These are phyloP conservation scores for Penicillium subrubescens DNA, from an alignment of 495 filamentous ascomycete genomes.

Conservation along the genomic window DNA sequence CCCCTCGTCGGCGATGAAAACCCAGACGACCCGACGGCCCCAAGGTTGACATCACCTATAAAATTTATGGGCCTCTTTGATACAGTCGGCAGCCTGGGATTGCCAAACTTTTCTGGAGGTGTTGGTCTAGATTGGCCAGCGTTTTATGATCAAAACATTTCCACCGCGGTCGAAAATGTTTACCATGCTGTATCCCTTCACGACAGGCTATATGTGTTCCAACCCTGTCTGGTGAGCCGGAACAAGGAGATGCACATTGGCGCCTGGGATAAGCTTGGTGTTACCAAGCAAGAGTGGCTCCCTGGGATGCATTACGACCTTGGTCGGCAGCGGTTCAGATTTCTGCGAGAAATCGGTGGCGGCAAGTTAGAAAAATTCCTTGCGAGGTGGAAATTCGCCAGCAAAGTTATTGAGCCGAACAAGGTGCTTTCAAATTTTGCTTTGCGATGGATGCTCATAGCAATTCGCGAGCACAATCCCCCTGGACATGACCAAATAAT, in stretches of 20 bases:
- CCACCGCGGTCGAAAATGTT: neutral
- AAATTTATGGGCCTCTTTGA: neutral
- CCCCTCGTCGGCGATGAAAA: neutral
- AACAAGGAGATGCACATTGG: neutral
- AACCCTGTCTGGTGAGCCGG: neutral
- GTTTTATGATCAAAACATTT: neutral
- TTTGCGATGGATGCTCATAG: neutral
- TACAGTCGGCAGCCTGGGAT: neutral
- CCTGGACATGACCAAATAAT: too few species aligned
- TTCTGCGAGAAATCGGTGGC: neutral
- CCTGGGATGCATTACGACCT: neutral
- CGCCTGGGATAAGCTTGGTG: neutral
- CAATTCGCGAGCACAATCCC: neutral
- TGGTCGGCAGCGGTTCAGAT: neutral
- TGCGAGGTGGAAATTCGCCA: neutral
- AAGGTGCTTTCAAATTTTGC: neutral
- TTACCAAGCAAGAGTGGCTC: neutral
- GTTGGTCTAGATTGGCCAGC: neutral
- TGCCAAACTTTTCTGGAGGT: neutral
- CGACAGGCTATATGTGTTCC: neutral
- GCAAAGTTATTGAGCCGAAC: neutral
- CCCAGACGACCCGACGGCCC: neutral
- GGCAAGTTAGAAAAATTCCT: neutral
- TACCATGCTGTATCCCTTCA: neutral
- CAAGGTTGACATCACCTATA: neutral